phyloP scores from a whole-genome alignment of 768 basidiomycete species.

The Sistotremastrum niveocremeum region DNA sequence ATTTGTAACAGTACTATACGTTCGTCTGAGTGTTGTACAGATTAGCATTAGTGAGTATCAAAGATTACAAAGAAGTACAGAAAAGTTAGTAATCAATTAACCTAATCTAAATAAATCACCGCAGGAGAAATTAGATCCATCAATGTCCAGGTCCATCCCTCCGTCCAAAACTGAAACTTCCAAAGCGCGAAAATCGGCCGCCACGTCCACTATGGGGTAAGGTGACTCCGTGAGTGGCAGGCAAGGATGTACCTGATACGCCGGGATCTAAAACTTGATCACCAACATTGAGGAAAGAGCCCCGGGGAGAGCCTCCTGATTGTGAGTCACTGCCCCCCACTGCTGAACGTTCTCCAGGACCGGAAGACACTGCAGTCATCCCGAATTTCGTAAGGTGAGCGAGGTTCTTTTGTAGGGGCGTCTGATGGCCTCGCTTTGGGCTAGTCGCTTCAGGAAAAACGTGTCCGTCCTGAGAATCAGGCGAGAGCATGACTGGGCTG shows the following conservation, averaged over 20 bases:
- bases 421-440: constrained; percentile 28
- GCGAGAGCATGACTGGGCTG: constrained; percentile 32
- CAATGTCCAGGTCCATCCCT: constrained; percentile 16
- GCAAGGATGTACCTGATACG: constrained; percentile 43
- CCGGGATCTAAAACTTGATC: constrained; percentile 24
- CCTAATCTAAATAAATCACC: too few relatives aligned
- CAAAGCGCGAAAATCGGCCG: constrained; percentile 64
- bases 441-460: constrained; percentile 5
- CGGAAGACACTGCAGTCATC: constrained; percentile 68
- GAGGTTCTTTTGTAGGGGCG: constrained; percentile 66
- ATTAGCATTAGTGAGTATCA: too few relatives aligned
- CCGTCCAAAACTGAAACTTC: constrained; percentile 58
- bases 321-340: constrained; percentile 39
- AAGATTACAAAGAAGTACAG: too few relatives aligned
- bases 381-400: constrained; percentile 75
- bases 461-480: constrained; percentile 19
- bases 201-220: constrained; percentile 51
- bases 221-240: constrained; percentile 49
- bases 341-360: constrained; percentile 40
- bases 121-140: too few relatives aligned
- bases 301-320: constrained; percentile 54
- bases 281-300: constrained; percentile 64
- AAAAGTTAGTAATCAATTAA: too few relatives aligned
- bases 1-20: too few relatives aligned
- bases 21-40: too few relatives aligned